Percentiles rank a stretch among this genome's conserved stretches.
Evolutionary conservation across 2,329 filamentous ascomycete species (phyloP).

Genomic region (Fusarium bactridioides): DNA sequence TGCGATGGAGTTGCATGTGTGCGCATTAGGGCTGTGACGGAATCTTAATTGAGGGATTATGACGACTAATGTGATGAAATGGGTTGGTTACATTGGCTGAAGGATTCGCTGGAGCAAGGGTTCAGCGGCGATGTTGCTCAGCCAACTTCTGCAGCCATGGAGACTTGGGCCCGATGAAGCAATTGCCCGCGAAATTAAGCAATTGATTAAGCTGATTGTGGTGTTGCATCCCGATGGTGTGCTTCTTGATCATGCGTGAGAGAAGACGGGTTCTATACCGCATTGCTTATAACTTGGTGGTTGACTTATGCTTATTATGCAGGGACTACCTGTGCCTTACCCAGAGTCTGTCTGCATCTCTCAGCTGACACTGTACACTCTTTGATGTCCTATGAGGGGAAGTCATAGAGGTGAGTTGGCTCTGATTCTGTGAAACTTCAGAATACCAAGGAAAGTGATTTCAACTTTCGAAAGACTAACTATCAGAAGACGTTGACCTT

Average conservation of each 20-base stretch:
- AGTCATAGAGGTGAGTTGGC: background rate
- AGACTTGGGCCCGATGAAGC: background rate
- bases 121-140: background rate
- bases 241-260: background rate
- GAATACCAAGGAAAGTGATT: too few species aligned
- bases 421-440: too few species aligned
- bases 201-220: background rate
- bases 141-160: background rate
- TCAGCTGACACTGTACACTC: background rate
- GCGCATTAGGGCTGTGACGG: background rate
- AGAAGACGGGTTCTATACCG: background rate
- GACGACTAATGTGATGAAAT: constrained; percentile 8
- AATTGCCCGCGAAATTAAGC: background rate
- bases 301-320: constrained; percentile 4
- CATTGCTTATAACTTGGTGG: background rate
- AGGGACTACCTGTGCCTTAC: background rate
- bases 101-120: background rate
- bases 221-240: background rate
- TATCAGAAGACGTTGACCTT: too few species aligned
- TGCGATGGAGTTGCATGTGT: constrained; percentile 17
- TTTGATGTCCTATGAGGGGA: accelerated
- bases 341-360: background rate
- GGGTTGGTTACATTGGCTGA: background rate
- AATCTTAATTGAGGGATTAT: constrained; percentile 2
- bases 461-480: too few species aligned